phyloP scores from a whole-genome alignment of 768 basidiomycete species.

The Fibroporia radiculosa region DNA sequence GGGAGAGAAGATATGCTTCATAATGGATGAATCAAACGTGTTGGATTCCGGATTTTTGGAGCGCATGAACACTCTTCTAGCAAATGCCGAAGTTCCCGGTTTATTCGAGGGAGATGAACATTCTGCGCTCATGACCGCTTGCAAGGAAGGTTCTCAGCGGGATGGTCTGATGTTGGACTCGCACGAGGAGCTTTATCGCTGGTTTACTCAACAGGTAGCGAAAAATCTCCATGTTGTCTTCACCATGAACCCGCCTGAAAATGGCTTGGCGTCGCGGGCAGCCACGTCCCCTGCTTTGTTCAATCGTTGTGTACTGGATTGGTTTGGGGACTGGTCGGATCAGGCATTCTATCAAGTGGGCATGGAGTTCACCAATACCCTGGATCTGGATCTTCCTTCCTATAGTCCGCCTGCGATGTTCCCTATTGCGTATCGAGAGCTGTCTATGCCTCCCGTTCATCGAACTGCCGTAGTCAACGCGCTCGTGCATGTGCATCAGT shows the following conservation, averaged over 20 bases:
- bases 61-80: constrained; percentile 98
- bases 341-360: constrained; percentile 98
- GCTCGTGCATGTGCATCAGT: constrained; percentile 85
- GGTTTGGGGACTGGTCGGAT: constrained; percentile 99
- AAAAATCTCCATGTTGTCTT: constrained; percentile 98
- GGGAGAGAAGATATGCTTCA: constrained; percentile 98
- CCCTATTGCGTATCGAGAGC: constrained; percentile 82
- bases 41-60: constrained; percentile 98
- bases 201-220: constrained; percentile 98
- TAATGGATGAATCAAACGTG: constrained; percentile 99
- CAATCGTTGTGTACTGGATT: constrained; percentile 98
- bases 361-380: constrained; percentile 88
- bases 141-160: constrained; percentile 98
- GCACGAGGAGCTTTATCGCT: constrained; percentile 93
- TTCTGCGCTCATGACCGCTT: constrained; percentile 96
- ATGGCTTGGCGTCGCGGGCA: constrained; percentile 90
- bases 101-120: constrained; percentile 99
- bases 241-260: constrained; percentile 98
- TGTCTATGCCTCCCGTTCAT: constrained; percentile 82
- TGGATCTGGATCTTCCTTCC: constrained; percentile 84
- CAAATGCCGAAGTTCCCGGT: constrained; percentile 99
- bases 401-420: constrained; percentile 78
- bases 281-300: constrained; percentile 97
- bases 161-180: constrained; percentile 98
- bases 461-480: constrained; percentile 90